These are phyloP conservation scores for Lachancea meyersii DNA, from an alignment of 805 yeast species.

Conservation along the genomic window DNA sequence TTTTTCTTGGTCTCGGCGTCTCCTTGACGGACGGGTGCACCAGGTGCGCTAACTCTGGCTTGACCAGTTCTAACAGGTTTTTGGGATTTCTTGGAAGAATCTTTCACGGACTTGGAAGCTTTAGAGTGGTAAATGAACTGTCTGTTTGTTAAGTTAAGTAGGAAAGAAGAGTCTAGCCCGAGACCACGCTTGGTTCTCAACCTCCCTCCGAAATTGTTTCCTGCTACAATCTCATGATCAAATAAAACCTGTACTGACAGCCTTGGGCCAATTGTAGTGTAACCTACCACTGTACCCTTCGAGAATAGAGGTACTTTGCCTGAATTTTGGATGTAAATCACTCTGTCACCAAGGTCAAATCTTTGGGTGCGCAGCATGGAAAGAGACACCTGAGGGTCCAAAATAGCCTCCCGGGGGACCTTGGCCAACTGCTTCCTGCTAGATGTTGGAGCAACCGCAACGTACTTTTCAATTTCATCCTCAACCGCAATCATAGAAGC, in stretches of 20 bases:
- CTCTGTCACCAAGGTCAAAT: constrained; percentile 85
- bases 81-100: constrained; percentile 28
- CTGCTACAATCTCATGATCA: constrained; percentile 77
- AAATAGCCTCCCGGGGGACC: constrained; percentile 77
- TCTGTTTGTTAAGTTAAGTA: constrained; percentile 67
- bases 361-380: constrained; percentile 66
- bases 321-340: constrained; percentile 72
- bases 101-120: constrained; percentile 42
- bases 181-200: constrained; percentile 75
- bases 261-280: constrained; percentile 49
- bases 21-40: constrained; percentile 14
- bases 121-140: constrained; percentile 74
- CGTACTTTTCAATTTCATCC: constrained; percentile 43
- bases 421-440: constrained; percentile 59
- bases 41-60: constrained; percentile 14
- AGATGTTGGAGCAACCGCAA: constrained; percentile 39
- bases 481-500: constrained; percentile 66
- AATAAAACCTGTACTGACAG: constrained; percentile 69
- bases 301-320: constrained; percentile 86
- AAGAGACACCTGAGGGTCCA: constrained; percentile 68
- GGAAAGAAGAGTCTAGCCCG: constrained; percentile 71
- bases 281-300: constrained; percentile 86
- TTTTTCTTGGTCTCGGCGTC: constrained; percentile 27
- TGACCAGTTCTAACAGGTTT: constrained; percentile 21
- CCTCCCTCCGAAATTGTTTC: constrained; percentile 74